phyloP scores from a whole-genome alignment of 2,329 filamentous ascomycete species.

The Bisporella sp. region DNA sequence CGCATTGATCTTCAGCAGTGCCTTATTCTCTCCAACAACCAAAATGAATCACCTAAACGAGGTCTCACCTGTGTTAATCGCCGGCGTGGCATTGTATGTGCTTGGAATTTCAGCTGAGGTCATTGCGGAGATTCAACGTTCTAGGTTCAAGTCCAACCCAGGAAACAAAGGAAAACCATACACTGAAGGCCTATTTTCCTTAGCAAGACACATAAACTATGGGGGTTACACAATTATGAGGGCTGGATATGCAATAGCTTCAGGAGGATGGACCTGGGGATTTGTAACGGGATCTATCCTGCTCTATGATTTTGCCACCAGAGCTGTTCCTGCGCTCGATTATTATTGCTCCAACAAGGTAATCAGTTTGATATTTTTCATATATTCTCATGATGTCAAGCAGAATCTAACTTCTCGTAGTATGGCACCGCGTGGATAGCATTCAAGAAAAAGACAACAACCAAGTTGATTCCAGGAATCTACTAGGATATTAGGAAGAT shows the following conservation, averaged over 20 bases:
- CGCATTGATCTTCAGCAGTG: not conserved
- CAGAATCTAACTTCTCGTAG: too few relatives aligned
- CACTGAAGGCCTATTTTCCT: slow-evolving; percentile 39
- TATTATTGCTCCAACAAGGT: slow-evolving; percentile 38
- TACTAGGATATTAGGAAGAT: too few relatives aligned
- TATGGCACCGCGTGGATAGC: too few relatives aligned
- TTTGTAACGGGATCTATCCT: slow-evolving; percentile 33
- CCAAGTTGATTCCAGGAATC: too few relatives aligned
- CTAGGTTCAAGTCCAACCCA: slow-evolving; percentile 41
- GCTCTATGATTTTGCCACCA: slow-evolving; percentile 36
- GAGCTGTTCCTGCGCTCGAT: slow-evolving; percentile 40
- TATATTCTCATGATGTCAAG: too few relatives aligned
- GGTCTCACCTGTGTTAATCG: slow-evolving; percentile 26
- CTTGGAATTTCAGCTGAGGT: slow-evolving; percentile 48
- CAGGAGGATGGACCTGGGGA: slow-evolving; percentile 40
- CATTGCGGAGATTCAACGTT: slow-evolving; percentile 49
- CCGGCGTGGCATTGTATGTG: slow-evolving; percentile 43
- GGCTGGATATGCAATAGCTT: slow-evolving; percentile 38
- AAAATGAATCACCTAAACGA: not conserved
- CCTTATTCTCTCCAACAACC: not conserved
- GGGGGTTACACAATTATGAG: slow-evolving; percentile 45
- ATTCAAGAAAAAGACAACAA: too few relatives aligned
- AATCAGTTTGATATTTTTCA: slow-evolving; percentile 4
- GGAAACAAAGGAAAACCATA: slow-evolving; percentile 45
- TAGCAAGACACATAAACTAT: slow-evolving; percentile 48